These are phyloP conservation scores for Beverwykella pulmonaria DNA, from an alignment of 495 filamentous ascomycete species.

Conservation along the genomic window DNA sequence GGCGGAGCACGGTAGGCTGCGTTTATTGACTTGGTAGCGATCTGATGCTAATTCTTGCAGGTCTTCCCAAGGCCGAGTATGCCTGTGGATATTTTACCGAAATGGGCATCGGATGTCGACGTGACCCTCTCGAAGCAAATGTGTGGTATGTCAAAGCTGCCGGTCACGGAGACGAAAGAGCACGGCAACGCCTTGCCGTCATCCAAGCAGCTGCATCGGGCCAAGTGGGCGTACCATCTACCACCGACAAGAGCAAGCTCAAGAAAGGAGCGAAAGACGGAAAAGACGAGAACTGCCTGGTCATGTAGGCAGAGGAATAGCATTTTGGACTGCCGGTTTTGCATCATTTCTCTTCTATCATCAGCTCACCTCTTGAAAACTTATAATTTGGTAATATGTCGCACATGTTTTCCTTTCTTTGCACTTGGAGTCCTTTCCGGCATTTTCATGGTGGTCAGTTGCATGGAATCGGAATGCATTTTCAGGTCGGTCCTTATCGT, in stretches of 20 bases:
- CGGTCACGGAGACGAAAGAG: constrained; percentile 86
- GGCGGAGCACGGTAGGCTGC: constrained; percentile 73
- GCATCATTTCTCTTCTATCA: not conserved
- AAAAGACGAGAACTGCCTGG: constrained; percentile 38
- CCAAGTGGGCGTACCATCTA: constrained; percentile 43
- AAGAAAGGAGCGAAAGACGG: constrained; percentile 35
- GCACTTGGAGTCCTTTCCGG: not conserved
- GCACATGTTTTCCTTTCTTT: not conserved
- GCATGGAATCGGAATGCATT: constrained; percentile 4
- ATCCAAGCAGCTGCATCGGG: constrained; percentile 86
- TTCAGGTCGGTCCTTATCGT: not conserved
- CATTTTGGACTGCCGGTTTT: constrained; percentile 2
- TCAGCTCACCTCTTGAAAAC: constrained; percentile 2
- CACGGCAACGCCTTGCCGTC: constrained; percentile 79
- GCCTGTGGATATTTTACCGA: constrained; percentile 97
- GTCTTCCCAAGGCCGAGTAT: constrained; percentile 90
- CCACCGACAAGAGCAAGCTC: constrained; percentile 34
- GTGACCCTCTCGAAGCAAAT: constrained; percentile 92
- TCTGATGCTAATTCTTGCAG: constrained; percentile 50
- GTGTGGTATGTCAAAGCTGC: constrained; percentile 98
- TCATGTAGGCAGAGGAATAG: constrained; percentile 32
- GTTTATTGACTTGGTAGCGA: not conserved
- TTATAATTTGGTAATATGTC: constrained; percentile 11
- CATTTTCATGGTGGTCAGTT: constrained; percentile 14
- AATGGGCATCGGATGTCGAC: constrained; percentile 93